A percentile compares a stretch with the other conserved stretches of the same genome.
These are phyloP conservation scores for Musa schizocarpa DNA, from an alignment of 176 grass and related monocot species.

Conservation along the genomic window DNA sequence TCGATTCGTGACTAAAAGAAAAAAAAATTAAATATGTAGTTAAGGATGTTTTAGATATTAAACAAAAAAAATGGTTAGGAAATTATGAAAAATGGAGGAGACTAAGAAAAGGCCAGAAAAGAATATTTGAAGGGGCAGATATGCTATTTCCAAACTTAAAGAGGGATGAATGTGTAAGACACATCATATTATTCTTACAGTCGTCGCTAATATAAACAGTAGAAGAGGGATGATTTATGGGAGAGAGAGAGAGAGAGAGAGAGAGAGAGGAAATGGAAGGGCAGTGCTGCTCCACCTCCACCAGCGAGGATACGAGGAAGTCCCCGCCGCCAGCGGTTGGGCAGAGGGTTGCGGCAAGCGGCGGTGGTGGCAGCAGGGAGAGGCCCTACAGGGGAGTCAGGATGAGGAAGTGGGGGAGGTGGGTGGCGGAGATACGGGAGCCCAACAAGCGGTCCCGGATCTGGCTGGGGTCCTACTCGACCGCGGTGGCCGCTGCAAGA, in stretches of 20 bases:
- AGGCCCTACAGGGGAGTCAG: background rate
- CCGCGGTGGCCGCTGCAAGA: slow-evolving; percentile 4
- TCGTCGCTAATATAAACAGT: background rate
- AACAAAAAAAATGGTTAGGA: too few species aligned
- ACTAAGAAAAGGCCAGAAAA: too few species aligned
- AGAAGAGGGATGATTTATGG: background rate
- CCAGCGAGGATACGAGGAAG: background rate
- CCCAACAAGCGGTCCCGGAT: slow-evolving; percentile 22
- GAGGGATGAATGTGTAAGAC: too few species aligned
- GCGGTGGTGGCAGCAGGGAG: background rate
- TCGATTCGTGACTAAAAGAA: too few species aligned
- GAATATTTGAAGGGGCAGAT: too few species aligned
- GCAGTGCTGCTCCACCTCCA: slow-evolving; percentile 5
- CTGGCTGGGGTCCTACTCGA: slow-evolving; percentile 9
- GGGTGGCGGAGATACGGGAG: slow-evolving; percentile 23
- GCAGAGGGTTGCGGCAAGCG: background rate
- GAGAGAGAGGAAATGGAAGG: background rate
- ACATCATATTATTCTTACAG: too few species aligned
- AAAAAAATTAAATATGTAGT: too few species aligned
- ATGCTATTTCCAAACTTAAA: too few species aligned
- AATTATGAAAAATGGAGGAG: too few species aligned
- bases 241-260: background rate
- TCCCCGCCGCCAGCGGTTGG: background rate
- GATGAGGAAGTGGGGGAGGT: slow-evolving; percentile 24
- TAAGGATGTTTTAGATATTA: too few species aligned